phyloP scores from a whole-genome alignment of 805 yeast species.

The Komagataella pastoris region DNA sequence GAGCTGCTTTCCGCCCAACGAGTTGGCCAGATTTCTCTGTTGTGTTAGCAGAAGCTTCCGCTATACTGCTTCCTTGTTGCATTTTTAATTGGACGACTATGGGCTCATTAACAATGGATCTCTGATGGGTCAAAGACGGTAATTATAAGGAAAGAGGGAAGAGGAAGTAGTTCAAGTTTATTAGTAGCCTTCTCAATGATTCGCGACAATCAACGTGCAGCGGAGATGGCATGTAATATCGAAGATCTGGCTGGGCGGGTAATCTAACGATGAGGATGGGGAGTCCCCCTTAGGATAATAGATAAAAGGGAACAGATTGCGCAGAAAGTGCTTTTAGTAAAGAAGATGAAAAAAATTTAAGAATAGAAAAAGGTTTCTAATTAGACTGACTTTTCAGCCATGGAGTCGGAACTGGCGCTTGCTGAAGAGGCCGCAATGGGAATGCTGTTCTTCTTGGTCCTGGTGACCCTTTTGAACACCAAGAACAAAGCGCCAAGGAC shows the following conservation, averaged over 20 bases:
- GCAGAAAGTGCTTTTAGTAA: not conserved
- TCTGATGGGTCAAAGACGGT: not conserved
- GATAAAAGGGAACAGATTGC: not conserved
- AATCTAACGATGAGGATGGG: not conserved
- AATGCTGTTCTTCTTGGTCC: not conserved
- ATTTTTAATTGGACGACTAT: not conserved
- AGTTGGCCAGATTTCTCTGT: constrained; percentile 6
- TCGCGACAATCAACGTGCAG: not conserved
- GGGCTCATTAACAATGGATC: not conserved
- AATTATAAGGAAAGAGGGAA: not conserved
- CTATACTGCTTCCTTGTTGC: not conserved
- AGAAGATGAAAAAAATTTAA: not conserved
- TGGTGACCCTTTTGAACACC: not conserved
- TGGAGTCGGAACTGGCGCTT: not conserved
- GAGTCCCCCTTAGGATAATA: not conserved
- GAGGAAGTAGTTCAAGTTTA: not conserved
- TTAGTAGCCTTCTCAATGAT: not conserved
- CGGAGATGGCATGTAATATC: not conserved
- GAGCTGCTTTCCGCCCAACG: constrained; percentile 46
- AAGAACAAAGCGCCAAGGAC: constrained; percentile 16
- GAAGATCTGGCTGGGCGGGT: not conserved
- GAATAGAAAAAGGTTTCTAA: not conserved
- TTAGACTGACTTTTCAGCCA: not conserved
- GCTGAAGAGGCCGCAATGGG: not conserved
- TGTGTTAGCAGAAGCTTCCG: not conserved